Base-by-base conservation (phyloP, 2,329 filamentous ascomycete species). In the Arachnomyces sp. region DNA sequence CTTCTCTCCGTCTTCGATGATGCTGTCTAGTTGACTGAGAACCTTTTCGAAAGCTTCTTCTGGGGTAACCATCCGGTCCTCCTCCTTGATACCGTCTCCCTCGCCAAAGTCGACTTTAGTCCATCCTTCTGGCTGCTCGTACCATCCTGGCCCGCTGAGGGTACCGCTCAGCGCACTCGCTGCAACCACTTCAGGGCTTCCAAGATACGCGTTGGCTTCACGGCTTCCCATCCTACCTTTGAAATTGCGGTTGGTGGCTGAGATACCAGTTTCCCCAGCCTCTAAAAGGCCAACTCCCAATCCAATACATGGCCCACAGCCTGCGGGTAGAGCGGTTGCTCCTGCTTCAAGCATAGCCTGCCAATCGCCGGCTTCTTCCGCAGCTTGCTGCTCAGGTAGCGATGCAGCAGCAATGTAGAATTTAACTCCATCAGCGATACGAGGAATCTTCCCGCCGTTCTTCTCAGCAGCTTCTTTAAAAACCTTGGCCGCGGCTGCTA, bases 401-500 rank as follows among this genome's bases (percentile, higher is more conserved):
- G 89, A 95, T 1, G 90, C 90, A 0, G 90, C 88, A 0, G 89
- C 84, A 46, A 96, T 84, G 64, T 95, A 95, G 56, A 95, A 81
- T 41, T 88, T 74, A 31, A 95, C 88, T 18, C 82, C 78, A 0
- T 76, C 68, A 0, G 84, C 80, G 43, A 94, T 73, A 64, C 82
- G 86, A 14, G 85, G 74, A 4, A 77, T 64, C 40, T 73, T 68
- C 11, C 79, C 83, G 16, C 69, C 70, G 40, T 77, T 75, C 34
- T 68, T 68, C 38, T 65, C 60, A 0, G 82, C 77, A 1, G 84
- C 86, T 30, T 90, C 82, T 41, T 77, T 79, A 72, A 96, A 94
- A 2, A 96, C 89, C 34, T 75, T 76, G 1, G 88, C 89, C 1
- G 90, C 90, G 0, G 83, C 80, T 0, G 79, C 79, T 11, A 96